These are phyloP conservation scores for Didymella keratinophila DNA, from an alignment of 2,329 filamentous ascomycete genomes.

Conservation along the genomic window DNA sequence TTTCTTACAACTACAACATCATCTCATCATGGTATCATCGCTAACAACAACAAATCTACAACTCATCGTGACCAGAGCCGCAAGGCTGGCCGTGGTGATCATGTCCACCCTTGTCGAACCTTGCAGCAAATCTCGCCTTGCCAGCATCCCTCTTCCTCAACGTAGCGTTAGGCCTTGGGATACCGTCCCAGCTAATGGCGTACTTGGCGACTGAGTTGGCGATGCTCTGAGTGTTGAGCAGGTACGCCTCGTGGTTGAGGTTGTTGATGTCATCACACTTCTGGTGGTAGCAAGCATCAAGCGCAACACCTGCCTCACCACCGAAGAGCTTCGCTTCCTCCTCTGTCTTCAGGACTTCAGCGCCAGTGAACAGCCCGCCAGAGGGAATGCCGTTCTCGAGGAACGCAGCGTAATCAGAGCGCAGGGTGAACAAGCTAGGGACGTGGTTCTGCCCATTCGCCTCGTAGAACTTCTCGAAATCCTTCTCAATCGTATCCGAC, in stretches of 20 bases:
- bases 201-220: constrained; percentile 52
- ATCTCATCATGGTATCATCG: constrained; percentile 22
- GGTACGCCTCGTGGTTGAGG: constrained; percentile 47
- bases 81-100: constrained; percentile 39
- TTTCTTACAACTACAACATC: constrained; percentile 11
- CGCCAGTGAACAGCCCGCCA: constrained; percentile 53
- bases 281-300: constrained; percentile 51
- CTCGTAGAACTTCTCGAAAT: constrained; percentile 49
- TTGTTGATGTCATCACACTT: constrained; percentile 50
- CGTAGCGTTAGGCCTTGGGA: constrained; percentile 41
- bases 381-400: constrained; percentile 52
- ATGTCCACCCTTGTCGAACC: constrained; percentile 40
- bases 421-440: constrained; percentile 48
- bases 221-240: constrained; percentile 51
- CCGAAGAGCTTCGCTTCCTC: constrained; percentile 50
- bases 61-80: constrained; percentile 30
- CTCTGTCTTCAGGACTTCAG: constrained; percentile 51
- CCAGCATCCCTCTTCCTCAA: constrained; percentile 44
- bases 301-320: constrained; percentile 48
- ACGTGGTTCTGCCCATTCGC: constrained; percentile 42
- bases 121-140: constrained; percentile 27
- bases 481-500: constrained; percentile 46
- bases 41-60: constrained; percentile 19
- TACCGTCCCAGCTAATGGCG: constrained; percentile 47
- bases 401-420: constrained; percentile 54